Evolutionary conservation across 2,329 filamentous ascomycete species (phyloP), one percentile per base, ranked within the genome.

Genomic region (Pseudogymnoascus sp.): DNA sequence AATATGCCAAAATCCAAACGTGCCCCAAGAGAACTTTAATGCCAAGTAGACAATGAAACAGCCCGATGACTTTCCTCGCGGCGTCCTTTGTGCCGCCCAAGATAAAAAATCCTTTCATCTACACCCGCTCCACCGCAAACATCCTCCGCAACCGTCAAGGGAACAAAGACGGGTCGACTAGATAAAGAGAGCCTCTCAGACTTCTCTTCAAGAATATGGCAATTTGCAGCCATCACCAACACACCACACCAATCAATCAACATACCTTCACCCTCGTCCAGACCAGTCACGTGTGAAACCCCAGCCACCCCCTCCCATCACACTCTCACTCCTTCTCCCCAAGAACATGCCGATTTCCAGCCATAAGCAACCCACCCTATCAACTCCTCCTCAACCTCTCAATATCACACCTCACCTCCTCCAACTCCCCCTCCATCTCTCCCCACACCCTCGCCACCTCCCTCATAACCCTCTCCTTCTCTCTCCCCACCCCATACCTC

Each of bases 401-500:
- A 35, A 73, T 67, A 69, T 73, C 72, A 49, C 62, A 68, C 33
- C 65, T 65, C 29, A 72, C 72, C 29, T 72, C 71, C 61, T 64
- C 64, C 10, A 71, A 11, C 61, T 73, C 70, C 31, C 29, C 67
- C 5, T 35, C 61, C 61, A 73, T 63, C 64, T 70, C 71, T 21
- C 63, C 67, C 68, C 71, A 73, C 21, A 70, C 71, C 63, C 68
- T 69, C 6, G 71, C 69, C 63, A 73, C 68, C 64, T 71, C 70
- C 61, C 59, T 72, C 71, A 74, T 71, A 52, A 69, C 61, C 64
- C 63, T 71, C 52, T 73, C 69, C 67, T 73, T 73, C 14, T 67
- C 65, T 38, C 69, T 63, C 2, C 69, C 70, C 23, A 73, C 67
- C 5, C 71, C 71, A 66, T 74, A 73, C 2, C 68, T 69, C 66